phyloP scores from a whole-genome alignment of 2,329 filamentous ascomycete species.

The Fusarium sororula region DNA sequence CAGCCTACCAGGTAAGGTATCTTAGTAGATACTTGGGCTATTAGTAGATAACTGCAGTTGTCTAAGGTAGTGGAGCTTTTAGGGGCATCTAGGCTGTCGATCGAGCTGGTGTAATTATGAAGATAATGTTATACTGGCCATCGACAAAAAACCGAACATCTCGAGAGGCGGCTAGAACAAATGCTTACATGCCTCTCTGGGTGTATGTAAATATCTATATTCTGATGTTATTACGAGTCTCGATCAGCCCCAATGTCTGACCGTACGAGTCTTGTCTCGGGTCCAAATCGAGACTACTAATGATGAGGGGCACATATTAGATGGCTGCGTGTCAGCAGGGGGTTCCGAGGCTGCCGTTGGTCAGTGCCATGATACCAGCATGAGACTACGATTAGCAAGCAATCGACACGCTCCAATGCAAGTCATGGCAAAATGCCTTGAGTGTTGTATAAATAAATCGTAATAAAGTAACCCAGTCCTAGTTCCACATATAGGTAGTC shows the following conservation, averaged over 20 bases:
- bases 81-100: not conserved
- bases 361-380: constrained; percentile 27
- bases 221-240: not conserved
- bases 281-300: not conserved
- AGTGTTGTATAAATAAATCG: constrained; percentile 17
- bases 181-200: not conserved
- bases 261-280: constrained; percentile 1
- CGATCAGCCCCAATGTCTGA: not conserved
- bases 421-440: constrained; percentile 1
- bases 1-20: not conserved
- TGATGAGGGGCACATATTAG: constrained; percentile 12
- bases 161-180: not conserved
- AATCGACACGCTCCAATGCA: not conserved
- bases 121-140: not conserved
- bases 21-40: not conserved
- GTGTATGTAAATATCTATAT: not conserved
- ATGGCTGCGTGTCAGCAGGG: constrained; percentile 24
- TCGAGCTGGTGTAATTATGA: not conserved
- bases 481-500: constrained; percentile 24
- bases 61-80: constrained; percentile 16
- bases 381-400: constrained; percentile 8
- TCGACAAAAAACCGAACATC: not conserved
- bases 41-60: not conserved
- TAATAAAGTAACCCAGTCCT: constrained; percentile 7
- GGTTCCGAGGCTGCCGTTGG: constrained; percentile 19